Base-by-base conservation (phyloP, 441 rosid genomes). In the Theobroma grandiflorum region DNA sequence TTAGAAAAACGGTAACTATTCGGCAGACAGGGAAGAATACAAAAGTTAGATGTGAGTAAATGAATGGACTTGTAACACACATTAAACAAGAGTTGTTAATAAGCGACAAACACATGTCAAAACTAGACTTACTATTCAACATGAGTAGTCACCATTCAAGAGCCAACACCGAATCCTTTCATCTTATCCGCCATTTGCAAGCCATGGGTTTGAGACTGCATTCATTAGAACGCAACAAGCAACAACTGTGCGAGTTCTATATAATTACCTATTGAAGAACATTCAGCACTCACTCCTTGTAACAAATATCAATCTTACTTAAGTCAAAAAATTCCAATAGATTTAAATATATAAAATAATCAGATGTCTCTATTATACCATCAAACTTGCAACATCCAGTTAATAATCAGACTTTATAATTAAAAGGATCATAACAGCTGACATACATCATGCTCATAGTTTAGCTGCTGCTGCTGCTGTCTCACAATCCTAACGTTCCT, bases 391-490 rank as follows among this genome's bases (percentile, higher is more conserved):
- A 72, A 50, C 63, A 72, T 50, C 22, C n/a, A 64, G 35, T 52
- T 76, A 35, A 65, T 26, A 63, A 76, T 33, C 26, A 20, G 38
- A 69, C 43, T 35, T 20, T 63, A 10, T 35, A 6, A 37, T 65
- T 78, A 35, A 45, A 58, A 57, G 42, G 38, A 69, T 33, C 55
- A 26, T 6, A 31, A 55, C 74, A 57, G 74, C 61, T 18, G 80
- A 47, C 15, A 66, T 53, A 58, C 47, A 77, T 66, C 18, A 52
- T 40, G 18, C 33, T 66, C 45, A 42, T 37, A 16, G 12, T 55
- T 63, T 61, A 42, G 31, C 63, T 50, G 79, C 35, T 35, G 31
- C 31, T 26, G 31, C 31, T 26, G 10, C 10, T 45, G 10, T 45
- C 18, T 18, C 63, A 65, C 57, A 33, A 33, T 65, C 79, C 72